These are phyloP conservation scores for Lentinus polychrous DNA, from an alignment of 1,284 basidiomycete species.

Conservation along the genomic window DNA sequence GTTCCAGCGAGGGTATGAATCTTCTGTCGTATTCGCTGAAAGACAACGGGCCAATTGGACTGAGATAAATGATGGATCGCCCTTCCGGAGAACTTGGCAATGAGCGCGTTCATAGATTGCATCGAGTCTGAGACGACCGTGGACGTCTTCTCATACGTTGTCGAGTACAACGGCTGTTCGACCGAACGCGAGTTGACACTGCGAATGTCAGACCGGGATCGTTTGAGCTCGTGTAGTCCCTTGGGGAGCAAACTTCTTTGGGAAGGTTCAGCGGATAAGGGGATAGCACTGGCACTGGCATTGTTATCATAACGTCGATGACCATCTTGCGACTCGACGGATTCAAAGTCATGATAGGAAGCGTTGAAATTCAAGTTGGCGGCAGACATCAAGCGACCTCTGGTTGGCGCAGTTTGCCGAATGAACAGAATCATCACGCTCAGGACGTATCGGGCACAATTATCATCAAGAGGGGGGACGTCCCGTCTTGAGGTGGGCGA, in stretches of 20 bases:
- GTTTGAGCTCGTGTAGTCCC: conserved; percentile 19
- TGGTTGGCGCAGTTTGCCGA: conserved; percentile 59
- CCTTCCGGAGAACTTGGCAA: conserved; percentile 65
- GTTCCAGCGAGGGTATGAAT: conserved; percentile 58
- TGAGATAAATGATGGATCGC: conserved; percentile 87
- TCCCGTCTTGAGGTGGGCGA: conserved; percentile 47
- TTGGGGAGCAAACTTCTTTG: background rate
- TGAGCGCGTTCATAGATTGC: conserved; percentile 50
- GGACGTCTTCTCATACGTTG: conserved; percentile 62
- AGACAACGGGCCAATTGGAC: conserved; percentile 84
- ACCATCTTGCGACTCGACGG: conserved; percentile 38
- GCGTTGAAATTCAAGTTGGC: conserved; percentile 58
- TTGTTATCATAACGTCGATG: no score
- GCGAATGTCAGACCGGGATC: conserved; percentile 26
- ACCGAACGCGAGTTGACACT: conserved; percentile 35
- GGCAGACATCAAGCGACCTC: conserved; percentile 55
- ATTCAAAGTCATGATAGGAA: conserved; percentile 66
- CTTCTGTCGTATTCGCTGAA: conserved; percentile 66
- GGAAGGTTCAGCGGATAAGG: background rate
- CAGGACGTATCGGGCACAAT: conserved; percentile 80
- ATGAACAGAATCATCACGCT: conserved; percentile 80
- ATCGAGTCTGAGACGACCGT: conserved; percentile 53
- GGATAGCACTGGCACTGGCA: no score
- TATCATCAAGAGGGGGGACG: conserved; percentile 76
- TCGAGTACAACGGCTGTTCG: conserved; percentile 33